Evolutionary conservation across 495 filamentous ascomycete species (phyloP).

Genomic region (Penicillium fimorum): DNA sequence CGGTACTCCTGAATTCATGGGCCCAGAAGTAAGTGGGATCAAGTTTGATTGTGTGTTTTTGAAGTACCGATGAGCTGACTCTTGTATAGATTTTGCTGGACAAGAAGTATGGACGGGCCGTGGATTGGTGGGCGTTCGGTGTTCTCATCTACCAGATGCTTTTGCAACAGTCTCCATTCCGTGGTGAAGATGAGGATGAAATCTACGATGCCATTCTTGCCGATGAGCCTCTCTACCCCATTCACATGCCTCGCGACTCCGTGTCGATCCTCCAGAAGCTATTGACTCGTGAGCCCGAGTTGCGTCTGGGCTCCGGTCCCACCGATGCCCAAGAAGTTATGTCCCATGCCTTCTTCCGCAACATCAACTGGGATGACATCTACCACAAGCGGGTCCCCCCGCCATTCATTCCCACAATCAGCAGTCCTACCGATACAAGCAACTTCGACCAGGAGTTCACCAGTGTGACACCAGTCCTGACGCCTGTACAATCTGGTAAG

Average conservation of each 20-base stretch:
- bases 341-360: constrained; percentile 97
- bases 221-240: constrained; percentile 96
- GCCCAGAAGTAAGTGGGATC: constrained; percentile 73
- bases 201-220: constrained; percentile 99
- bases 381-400: constrained; percentile 89
- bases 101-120: constrained; percentile 97
- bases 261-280: constrained; percentile 98
- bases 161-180: constrained; percentile 97
- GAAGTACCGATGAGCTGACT: constrained; percentile 17
- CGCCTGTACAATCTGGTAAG: constrained; percentile 96
- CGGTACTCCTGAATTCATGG: constrained; percentile 99
- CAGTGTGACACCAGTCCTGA: constrained; percentile 95
- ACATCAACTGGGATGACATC: constrained; percentile 98
- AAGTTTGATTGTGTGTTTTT: background rate
- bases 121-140: constrained; percentile 99
- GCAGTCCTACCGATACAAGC: constrained; percentile 90
- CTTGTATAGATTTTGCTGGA: constrained; percentile 82
- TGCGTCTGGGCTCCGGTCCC: constrained; percentile 87
- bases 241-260: constrained; percentile 98
- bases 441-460: constrained; percentile 99
- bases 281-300: constrained; percentile 89
- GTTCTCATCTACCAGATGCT: constrained; percentile 99
- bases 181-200: constrained; percentile 98
- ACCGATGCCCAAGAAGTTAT: constrained; percentile 99
- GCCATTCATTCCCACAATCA: constrained; percentile 87